Evolutionary conservation across 1,284 basidiomycete species (phyloP), one percentile per base, ranked within the genome.

Genomic region (Fomitopsis betulina): DNA sequence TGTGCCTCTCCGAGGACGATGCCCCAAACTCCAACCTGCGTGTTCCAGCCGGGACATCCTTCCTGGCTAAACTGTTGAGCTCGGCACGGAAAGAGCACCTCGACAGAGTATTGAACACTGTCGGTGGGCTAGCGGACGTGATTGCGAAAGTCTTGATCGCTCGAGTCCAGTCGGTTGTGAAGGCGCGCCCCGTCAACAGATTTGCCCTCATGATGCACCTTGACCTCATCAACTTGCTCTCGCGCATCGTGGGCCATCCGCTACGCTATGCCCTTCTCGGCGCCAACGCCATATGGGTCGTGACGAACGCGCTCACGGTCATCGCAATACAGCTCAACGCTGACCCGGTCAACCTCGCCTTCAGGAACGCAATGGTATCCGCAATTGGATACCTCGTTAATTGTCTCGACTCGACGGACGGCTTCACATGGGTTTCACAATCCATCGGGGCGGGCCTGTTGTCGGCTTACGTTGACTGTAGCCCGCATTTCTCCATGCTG

Each of bases 401-500:
- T 62, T 74, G 69, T 55, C 63, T 76, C 27, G 69, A 75, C 60
- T 72, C 72, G 0, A 73, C 71, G 3, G 73, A 75, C 55, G 75
- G 75, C 13, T 74, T 74, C 60, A 70, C 71, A 3, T 77, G 74
- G 73, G 67, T 76, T 13, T 64, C 56, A 0, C 69, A 75, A 60
- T 61, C 72, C 9, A 56, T 76, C 38, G 62, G 70, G 7, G 69
- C 73, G 7, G 75, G 75, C 10, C 62, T 76, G 3, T 58, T 76
- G 21, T 57, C 62, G 15, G 73, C 75, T 1, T 71, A 72, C 52
- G 66, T 67, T n/a, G 70, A 71, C 49, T 62, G 64, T 58, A 66
- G 69, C 60, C 66, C 72, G 15, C 58, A 65, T 49, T 70, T 71
- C 58, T 33, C 55, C 10, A 63, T 57, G 55, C 51, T 75, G 17